Conservation (phyloP, 192 early-diverging fungal species). For the Podila epicladia region DNA sequence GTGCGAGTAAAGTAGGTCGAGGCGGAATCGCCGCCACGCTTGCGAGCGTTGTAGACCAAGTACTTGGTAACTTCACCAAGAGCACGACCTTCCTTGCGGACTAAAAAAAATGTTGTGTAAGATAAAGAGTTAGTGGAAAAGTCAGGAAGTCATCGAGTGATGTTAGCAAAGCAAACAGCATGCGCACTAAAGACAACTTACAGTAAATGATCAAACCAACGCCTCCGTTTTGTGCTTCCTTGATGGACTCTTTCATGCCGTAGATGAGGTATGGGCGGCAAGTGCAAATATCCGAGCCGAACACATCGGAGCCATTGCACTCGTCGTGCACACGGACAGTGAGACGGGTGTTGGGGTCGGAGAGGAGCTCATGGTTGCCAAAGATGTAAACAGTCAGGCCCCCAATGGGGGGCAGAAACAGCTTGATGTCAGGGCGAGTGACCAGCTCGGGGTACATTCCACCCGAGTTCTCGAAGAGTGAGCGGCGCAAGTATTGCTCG, state of each 20-base stretch:
- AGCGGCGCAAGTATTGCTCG: constrained; percentile 83
- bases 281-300: constrained; percentile 89
- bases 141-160: background rate
- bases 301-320: constrained; percentile 93
- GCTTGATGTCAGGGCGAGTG: constrained; percentile 91
- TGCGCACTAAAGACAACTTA: constrained; percentile 41
- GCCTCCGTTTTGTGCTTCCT: constrained; percentile 90
- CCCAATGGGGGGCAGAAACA: constrained; percentile 94
- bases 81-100: constrained; percentile 95
- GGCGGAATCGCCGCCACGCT: constrained; percentile 89
- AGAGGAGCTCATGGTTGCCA: constrained; percentile 82
- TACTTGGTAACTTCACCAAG: constrained; percentile 97
- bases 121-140: background rate
- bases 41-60: constrained; percentile 94
- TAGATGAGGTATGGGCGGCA: constrained; percentile 86
- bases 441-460: constrained; percentile 97
- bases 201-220: constrained; percentile 96
- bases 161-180: background rate
- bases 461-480: constrained; percentile 91
- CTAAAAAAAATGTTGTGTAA: constrained; percentile 21
- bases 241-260: constrained; percentile 91
- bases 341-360: constrained; percentile 84
- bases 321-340: constrained; percentile 95
- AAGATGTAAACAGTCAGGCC: constrained; percentile 94
- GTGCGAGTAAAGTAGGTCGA: constrained; percentile 90